phyloP scores from a whole-genome alignment of 225 moss, liverwort and hornwort genomes.

The Antitrichia curtipendula region DNA sequence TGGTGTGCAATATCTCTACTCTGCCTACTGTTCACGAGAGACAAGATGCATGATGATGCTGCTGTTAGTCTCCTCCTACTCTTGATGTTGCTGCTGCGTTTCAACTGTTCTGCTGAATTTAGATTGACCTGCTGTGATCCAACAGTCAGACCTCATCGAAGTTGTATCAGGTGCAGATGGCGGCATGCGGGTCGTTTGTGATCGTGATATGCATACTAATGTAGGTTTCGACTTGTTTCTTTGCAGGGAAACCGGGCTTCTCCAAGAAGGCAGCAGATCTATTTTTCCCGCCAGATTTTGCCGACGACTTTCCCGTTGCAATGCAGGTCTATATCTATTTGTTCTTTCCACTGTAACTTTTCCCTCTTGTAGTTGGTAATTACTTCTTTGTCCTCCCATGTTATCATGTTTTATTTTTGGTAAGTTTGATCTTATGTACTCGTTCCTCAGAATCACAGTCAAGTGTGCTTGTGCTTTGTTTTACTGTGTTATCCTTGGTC shows the following conservation, averaged over 20 bases:
- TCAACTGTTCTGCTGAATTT: neutral
- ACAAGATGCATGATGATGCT: neutral
- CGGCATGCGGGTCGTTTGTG: neutral
- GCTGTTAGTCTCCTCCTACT: neutral
- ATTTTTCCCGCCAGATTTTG: slow-evolving; percentile 88
- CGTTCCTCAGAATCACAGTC: neutral
- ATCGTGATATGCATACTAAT: neutral
- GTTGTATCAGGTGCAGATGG: neutral
- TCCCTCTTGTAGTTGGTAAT: neutral
- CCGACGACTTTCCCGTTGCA: slow-evolving; percentile 86
- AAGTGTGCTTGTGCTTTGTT: neutral
- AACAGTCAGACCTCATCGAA: neutral
- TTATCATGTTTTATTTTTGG: neutral
- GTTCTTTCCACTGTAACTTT: neutral
- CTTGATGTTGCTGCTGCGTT: neutral
- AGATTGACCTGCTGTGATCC: neutral
- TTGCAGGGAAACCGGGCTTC: slow-evolving; percentile 72
- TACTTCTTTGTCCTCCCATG: neutral
- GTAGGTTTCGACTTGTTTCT: neutral
- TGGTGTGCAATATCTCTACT: neutral
- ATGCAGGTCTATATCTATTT: slow-evolving; percentile 56
- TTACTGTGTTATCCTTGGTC: neutral
- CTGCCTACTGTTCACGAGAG: neutral
- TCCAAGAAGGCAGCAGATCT: slow-evolving; percentile 88
- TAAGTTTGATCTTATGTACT: neutral